Evolutionary conservation across 108 stramenopile species (phyloP).

Genomic region (Stephanodiscus triporus): DNA sequence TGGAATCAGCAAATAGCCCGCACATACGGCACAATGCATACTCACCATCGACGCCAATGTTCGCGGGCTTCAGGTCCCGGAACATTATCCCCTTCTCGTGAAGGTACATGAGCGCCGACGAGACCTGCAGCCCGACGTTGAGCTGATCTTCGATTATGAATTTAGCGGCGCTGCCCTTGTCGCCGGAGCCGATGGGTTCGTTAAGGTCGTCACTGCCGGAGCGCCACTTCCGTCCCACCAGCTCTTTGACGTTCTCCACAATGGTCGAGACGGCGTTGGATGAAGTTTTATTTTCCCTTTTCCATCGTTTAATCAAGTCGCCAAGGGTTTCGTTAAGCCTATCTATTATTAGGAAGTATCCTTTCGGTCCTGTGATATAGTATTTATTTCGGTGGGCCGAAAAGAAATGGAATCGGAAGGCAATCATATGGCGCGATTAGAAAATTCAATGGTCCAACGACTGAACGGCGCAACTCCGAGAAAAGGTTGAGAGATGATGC

Average conservation of each 20-base stretch:
- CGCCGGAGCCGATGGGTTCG: background rate
- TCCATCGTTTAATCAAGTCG: slow-evolving; percentile 30
- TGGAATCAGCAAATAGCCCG: too few relatives aligned
- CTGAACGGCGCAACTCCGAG: too few relatives aligned
- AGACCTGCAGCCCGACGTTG: slow-evolving; percentile 18
- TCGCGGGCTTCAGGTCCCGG: slow-evolving; percentile 29
- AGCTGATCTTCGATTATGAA: slow-evolving; percentile 5
- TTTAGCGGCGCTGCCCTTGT: background rate
- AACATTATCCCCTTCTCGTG: slow-evolving; percentile 32
- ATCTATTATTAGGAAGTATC: slow-evolving; percentile 58
- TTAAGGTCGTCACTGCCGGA: background rate
- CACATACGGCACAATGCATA: background rate
- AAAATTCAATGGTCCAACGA: too few relatives aligned
- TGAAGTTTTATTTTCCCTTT: background rate
- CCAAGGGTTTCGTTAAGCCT: slow-evolving; percentile 52
- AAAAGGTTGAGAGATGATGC: too few relatives aligned
- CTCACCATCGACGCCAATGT: slow-evolving; percentile 26
- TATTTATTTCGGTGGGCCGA: too few relatives aligned
- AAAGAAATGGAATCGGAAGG: background rate
- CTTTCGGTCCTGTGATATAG: slow-evolving; percentile 1
- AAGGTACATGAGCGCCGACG: slow-evolving; percentile 22
- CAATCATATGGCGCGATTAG: background rate
- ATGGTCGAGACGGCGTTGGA: background rate
- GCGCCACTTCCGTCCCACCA: slow-evolving; percentile 1
- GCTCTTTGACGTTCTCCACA: background rate